Conservation (phyloP, 2,329 filamentous ascomycete genomes). For the Trichoderma lentiforme region DNA sequence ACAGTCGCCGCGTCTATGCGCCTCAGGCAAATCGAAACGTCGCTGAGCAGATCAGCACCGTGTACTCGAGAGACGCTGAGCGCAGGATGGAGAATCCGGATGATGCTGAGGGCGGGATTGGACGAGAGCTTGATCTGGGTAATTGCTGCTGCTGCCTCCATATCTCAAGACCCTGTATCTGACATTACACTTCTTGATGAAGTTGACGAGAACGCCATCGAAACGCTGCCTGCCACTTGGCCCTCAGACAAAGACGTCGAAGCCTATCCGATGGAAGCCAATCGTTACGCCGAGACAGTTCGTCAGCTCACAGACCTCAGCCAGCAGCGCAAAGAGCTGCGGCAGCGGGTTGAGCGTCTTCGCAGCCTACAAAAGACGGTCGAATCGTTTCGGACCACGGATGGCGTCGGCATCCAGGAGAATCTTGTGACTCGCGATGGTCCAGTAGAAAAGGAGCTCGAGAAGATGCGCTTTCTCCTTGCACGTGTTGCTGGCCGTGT, state of each 20-base stretch:
- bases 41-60: slow-evolving; percentile 66
- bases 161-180: background rate
- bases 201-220: slow-evolving; percentile 44
- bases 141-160: background rate
- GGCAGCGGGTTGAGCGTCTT: slow-evolving; percentile 44
- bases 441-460: slow-evolving; percentile 62
- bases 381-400: slow-evolving; percentile 36
- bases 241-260: slow-evolving; percentile 36
- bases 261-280: slow-evolving; percentile 44
- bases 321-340: slow-evolving; percentile 32
- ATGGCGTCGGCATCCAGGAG: slow-evolving; percentile 51
- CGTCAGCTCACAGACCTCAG: slow-evolving; percentile 49
- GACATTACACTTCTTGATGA: background rate
- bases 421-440: slow-evolving; percentile 65
- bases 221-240: slow-evolving; percentile 48
- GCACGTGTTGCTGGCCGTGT: slow-evolving; percentile 57
- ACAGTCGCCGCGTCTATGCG: slow-evolving; percentile 63
- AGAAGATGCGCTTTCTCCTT: slow-evolving; percentile 62
- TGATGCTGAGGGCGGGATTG: slow-evolving; percentile 37
- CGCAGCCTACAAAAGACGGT: slow-evolving; percentile 50
- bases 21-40: slow-evolving; percentile 68
- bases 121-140: slow-evolving; percentile 45
- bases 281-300: slow-evolving; percentile 50
- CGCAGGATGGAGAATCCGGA: slow-evolving; percentile 36
- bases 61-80: slow-evolving; percentile 54